Percentiles rank a stretch among this genome's conserved stretches.
Evolutionary conservation across 2,329 filamentous ascomycete genomes (phyloP).

Genomic region (Gaeumannomyces tritici): DNA sequence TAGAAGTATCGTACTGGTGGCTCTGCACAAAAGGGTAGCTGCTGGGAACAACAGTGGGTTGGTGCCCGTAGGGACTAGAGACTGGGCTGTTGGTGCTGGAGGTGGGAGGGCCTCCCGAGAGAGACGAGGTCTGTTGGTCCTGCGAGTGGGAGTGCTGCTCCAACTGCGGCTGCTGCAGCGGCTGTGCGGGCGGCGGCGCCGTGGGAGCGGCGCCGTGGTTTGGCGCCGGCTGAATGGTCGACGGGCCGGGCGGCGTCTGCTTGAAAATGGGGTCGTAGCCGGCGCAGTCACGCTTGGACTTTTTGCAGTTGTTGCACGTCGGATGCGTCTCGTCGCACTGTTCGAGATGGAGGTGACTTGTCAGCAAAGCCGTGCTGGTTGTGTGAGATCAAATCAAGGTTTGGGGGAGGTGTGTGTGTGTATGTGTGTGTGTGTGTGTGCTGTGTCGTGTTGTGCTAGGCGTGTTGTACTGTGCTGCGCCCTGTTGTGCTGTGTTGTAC

Average conservation of each 20-base stretch:
- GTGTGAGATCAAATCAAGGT: not conserved
- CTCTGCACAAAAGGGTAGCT: conserved; percentile 26
- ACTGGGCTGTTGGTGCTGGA: conserved; percentile 13
- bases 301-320: conserved; percentile 81
- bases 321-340: conserved; percentile 96
- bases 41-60: conserved; percentile 32
- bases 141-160: conserved; percentile 16
- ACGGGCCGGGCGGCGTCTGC: conserved; percentile 45
- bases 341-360: not conserved
- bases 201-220: conserved; percentile 18
- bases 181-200: too few relatives aligned
- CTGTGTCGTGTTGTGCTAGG: too few relatives aligned
- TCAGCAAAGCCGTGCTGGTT: not conserved
- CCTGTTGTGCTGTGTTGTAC: too few relatives aligned
- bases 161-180: too few relatives aligned
- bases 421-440: too few relatives aligned
- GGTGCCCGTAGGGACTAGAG: conserved; percentile 21
- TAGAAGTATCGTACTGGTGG: conserved; percentile 21
- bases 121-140: conserved; percentile 17
- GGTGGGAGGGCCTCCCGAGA: conserved; percentile 18
- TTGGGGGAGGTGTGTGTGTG: not conserved
- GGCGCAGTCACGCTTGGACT: conserved; percentile 78
- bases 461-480: too few relatives aligned
- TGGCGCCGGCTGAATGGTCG: conserved; percentile 63
- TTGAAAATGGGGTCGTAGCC: conserved; percentile 87